phyloP scores from a whole-genome alignment of 331 rosid genomes.

The Cydonia oblonga region DNA sequence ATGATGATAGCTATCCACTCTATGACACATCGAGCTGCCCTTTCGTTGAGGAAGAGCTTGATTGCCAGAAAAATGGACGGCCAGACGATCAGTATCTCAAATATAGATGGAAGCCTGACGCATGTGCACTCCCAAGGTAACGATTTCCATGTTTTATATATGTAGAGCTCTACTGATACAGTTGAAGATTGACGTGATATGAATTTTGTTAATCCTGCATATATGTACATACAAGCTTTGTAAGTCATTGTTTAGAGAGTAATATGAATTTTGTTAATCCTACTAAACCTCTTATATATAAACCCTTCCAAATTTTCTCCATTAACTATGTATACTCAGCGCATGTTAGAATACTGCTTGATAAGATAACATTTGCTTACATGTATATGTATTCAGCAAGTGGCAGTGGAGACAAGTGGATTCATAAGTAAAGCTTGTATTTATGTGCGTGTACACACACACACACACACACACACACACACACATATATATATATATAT shows the following conservation, averaged over 20 bases:
- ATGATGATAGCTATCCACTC: conserved; percentile 26
- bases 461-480: no score
- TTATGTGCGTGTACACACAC: no score
- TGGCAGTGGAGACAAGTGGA: not conserved
- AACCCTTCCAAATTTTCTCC: no score
- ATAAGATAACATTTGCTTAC: not conserved
- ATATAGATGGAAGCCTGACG: conserved; percentile 32
- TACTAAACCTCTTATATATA: no score
- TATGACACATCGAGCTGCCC: conserved; percentile 25
- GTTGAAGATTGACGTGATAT: not conserved
- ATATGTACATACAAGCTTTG: no score
- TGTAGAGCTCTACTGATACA: no score
- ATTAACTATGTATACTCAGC: no score
- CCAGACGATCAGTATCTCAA: conserved; percentile 26
- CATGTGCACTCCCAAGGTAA: conserved; percentile 3
- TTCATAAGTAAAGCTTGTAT: not conserved
- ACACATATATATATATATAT: no score
- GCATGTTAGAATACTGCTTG: no score
- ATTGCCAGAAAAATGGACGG: conserved; percentile 35
- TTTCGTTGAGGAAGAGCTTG: conserved; percentile 23
- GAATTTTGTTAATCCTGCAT: not conserved
- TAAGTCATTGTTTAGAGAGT: no score
- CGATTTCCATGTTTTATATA: no score
- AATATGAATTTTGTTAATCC: no score
- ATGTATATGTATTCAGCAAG: not conserved